Evolutionary conservation across 345 rosid genomes (phyloP).

Genomic region (Dipteronia dyeriana): DNA sequence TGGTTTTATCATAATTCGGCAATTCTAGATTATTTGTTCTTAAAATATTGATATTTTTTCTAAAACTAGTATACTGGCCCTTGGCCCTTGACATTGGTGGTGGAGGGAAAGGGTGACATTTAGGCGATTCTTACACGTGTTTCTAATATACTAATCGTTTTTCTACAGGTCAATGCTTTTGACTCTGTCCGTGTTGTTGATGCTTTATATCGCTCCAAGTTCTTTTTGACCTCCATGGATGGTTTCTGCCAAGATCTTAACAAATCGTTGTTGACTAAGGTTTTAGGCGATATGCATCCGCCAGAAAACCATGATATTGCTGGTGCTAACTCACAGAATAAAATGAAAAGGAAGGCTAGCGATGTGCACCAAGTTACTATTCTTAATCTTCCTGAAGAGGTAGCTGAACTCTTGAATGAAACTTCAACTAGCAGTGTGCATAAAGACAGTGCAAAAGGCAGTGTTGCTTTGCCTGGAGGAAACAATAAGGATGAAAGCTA

Average conservation of each 20-base stretch:
- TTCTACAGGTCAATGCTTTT: conserved; percentile 71
- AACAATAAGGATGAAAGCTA: conserved; percentile 25
- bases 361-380: conserved; percentile 78
- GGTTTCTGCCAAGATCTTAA: conserved; percentile 35
- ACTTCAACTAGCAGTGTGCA: conserved; percentile 31
- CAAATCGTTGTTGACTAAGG: conserved; percentile 33
- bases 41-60: not conserved
- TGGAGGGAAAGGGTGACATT: not conserved
- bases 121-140: not conserved
- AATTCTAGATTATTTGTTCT: not conserved
- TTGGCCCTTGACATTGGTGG: not conserved
- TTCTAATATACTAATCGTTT: conserved; percentile 12
- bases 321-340: conserved; percentile 31
- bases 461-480: conserved; percentile 23
- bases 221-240: conserved; percentile 52
- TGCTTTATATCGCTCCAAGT: conserved; percentile 78
- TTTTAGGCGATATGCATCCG: conserved; percentile 25
- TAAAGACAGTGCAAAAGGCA: conserved; percentile 33
- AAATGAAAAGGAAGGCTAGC: conserved; percentile 25
- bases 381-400: conserved; percentile 83
- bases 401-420: conserved; percentile 26
- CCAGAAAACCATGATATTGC: conserved; percentile 32
- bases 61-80: not conserved
- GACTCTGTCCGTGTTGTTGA: conserved; percentile 70
- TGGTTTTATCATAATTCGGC: conserved; percentile 26